Conservation (phyloP, 345 rosid genomes). For the Noccaea bulbosa region DNA sequence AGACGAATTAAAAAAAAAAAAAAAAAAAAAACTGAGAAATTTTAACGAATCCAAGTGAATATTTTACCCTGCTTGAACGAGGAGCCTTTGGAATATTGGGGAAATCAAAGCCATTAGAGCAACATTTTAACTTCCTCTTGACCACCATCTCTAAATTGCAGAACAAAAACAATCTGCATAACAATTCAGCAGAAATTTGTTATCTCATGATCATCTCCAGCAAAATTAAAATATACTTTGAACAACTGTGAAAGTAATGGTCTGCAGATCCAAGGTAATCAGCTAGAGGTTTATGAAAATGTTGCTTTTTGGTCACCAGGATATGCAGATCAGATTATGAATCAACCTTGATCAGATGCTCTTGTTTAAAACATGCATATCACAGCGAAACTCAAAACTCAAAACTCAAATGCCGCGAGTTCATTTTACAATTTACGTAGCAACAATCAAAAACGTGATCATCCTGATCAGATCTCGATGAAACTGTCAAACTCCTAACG, state of each 20-base stretch:
- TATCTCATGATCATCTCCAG: constrained; percentile 45
- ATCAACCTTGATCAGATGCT: constrained; percentile 28
- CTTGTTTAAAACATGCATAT: constrained; percentile 10
- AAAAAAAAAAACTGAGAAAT: background rate
- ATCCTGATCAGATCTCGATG: constrained; percentile 52
- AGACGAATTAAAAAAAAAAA: constrained; percentile 9
- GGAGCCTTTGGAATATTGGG: constrained; percentile 76
- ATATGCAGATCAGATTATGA: constrained; percentile 33
- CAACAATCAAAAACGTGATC: constrained; percentile 12
- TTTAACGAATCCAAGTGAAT: constrained; percentile 24
- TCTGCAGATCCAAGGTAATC: constrained; percentile 18
- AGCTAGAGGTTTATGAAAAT: constrained; percentile 8
- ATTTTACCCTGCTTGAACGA: constrained; percentile 80
- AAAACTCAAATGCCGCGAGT: constrained; percentile 6
- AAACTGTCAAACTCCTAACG: background rate
- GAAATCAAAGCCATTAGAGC: constrained; percentile 60
- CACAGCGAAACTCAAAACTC: background rate
- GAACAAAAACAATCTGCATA: constrained; percentile 47
- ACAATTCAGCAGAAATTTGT: constrained; percentile 24
- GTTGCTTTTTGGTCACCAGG: background rate
- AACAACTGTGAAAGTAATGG: constrained; percentile 8
- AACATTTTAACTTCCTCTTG: constrained; percentile 66
- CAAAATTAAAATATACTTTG: constrained; percentile 22
- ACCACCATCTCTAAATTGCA: constrained; percentile 74
- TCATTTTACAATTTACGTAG: constrained; percentile 12